A percentile compares a stretch with the other conserved stretches of the same genome.
phyloP scores from a whole-genome alignment of 2,329 filamentous ascomycete species.

The Phaeophleospora eucalypticola region DNA sequence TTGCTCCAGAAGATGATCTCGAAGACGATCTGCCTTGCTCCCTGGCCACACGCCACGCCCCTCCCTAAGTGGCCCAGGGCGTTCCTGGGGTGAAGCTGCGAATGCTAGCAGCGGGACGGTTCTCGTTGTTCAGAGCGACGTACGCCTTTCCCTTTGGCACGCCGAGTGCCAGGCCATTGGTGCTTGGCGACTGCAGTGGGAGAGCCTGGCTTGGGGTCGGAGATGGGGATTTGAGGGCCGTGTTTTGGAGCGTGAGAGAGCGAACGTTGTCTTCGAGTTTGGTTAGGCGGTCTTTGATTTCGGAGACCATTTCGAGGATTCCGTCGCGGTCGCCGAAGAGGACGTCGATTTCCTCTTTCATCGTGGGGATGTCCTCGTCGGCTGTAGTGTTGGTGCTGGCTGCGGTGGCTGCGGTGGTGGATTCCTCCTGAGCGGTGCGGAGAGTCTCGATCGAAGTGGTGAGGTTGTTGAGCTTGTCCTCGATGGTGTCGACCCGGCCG shows the following conservation, averaged over 20 bases:
- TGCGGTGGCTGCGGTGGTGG: not conserved
- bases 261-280: constrained; percentile 23
- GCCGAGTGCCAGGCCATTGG: constrained; percentile 18
- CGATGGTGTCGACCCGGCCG: constrained; percentile 5
- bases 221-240: not conserved
- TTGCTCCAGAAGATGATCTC: not conserved
- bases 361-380: constrained; percentile 1
- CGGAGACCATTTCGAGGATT: constrained; percentile 13
- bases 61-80: constrained; percentile 13
- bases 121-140: constrained; percentile 3
- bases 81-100: constrained; percentile 18
- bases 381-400: not conserved
- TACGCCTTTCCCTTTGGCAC: constrained; percentile 22
- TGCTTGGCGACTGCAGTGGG: constrained; percentile 16
- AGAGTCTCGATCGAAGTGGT: constrained; percentile 5
- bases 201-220: constrained; percentile 14
- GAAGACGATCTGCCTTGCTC: not conserved
- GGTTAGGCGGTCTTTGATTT: constrained; percentile 12
- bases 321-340: constrained; percentile 24
- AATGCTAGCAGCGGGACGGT: not conserved
- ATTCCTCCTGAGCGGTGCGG: constrained; percentile 3
- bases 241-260: constrained; percentile 17
- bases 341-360: constrained; percentile 19
- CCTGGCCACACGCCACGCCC: constrained; percentile 7
- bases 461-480: constrained; percentile 3